phyloP scores from a whole-genome alignment of 2,329 filamentous ascomycete genomes.

The Gnomoniopsis smithogilvyi region DNA sequence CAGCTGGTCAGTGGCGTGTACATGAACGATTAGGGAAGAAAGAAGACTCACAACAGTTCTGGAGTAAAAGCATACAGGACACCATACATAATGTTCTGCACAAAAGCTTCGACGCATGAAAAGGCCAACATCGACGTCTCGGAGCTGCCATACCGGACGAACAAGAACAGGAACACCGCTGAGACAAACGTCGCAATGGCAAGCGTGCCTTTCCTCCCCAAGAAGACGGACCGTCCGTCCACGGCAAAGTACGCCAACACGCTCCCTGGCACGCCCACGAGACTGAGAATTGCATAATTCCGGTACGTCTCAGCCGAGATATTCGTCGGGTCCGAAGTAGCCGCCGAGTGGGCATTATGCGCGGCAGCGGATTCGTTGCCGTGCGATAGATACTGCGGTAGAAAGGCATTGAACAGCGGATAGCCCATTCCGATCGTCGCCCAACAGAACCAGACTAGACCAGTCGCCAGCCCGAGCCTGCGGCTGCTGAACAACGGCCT shows the following conservation, averaged over 20 bases:
- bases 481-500: conserved; percentile 60
- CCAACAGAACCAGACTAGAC: conserved; percentile 75
- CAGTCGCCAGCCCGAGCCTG: conserved; percentile 49
- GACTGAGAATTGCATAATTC: conserved; percentile 77
- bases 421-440: conserved; percentile 81
- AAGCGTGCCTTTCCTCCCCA: conserved; percentile 71
- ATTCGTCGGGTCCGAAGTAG: conserved; percentile 26
- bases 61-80: conserved; percentile 75
- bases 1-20: neutral
- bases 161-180: conserved; percentile 67
- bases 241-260: conserved; percentile 72
- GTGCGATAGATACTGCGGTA: conserved; percentile 78
- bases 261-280: conserved; percentile 74
- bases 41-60: conserved; percentile 55
- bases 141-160: conserved; percentile 56
- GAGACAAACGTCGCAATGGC: conserved; percentile 65
- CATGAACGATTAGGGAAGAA: neutral
- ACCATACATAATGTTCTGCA: conserved; percentile 75
- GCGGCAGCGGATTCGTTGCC: conserved; percentile 27
- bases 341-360: conserved; percentile 23
- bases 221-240: conserved; percentile 57
- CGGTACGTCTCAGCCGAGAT: conserved; percentile 61
- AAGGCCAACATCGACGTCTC: conserved; percentile 60
- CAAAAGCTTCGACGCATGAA: conserved; percentile 66
- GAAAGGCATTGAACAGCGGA: conserved; percentile 83